Evolutionary conservation across 2,329 filamentous ascomycete species (phyloP), one percentile per base, ranked within the genome.

Genomic region (Talaromyces verruculosus): DNA sequence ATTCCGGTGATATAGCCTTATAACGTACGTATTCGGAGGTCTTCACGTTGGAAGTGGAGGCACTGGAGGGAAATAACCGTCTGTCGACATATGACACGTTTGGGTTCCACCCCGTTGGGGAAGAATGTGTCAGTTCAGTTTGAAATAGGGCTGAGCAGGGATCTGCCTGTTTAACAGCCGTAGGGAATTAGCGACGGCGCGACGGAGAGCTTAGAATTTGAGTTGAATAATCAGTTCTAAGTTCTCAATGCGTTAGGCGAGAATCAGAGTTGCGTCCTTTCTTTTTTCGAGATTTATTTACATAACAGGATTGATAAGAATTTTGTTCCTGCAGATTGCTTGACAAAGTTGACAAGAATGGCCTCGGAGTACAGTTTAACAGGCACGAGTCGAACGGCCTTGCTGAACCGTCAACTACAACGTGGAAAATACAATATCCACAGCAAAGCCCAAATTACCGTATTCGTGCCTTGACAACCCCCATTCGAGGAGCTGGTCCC

Each of bases 111-210:
- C 8, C n/a, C n/a, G 53, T 57, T 57, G 33, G n/a, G 19, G 33
- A 57, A 13, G 15, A 37, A 22, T 22, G 11, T 37, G 17, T 57
- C 10, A 25, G 53, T 39, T 19, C 53, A 37, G 11, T 57, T 57
- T 57, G 53, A 39, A 57, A 57, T 57, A 57, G 53, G 53, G 53
- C 53, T 57, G 53, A 57, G 30, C 53, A 57, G 30, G 51, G 28
- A 55, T 55, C 15, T 35, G 30, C 51, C 47, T 33, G 28, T 19
- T 19, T 11, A 35, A 35, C 17, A 17, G 19, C 30, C 10, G 10
- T 35, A 55, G 17, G 17, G 11, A 15, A 39, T 37, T 57, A 10
- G 4, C n/a, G 10, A 57, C 25, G 5, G 2, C 5, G 10, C n/a
- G 4, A 37, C n/a, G 5, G n/a, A 13, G 19, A 8, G 11, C 19